Evolutionary conservation across 805 yeast genomes (phyloP).

Genomic region (Ogataea nakhonphanomensis): DNA sequence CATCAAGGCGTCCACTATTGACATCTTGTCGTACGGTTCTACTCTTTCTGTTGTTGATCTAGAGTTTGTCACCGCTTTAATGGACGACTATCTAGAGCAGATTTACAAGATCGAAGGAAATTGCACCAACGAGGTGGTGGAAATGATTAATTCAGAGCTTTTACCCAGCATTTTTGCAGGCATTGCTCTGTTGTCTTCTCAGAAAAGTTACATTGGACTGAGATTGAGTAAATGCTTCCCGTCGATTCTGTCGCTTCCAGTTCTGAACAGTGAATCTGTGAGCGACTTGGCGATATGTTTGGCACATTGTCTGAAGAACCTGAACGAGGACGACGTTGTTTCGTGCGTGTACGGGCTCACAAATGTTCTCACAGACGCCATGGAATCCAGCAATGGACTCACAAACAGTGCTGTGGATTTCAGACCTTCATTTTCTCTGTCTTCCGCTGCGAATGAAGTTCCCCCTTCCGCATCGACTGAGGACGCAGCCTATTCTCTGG

Average conservation of each 20-base stretch:
- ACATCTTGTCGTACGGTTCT: conserved; percentile 58
- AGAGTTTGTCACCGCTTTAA: conserved; percentile 41
- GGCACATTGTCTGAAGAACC: conserved; percentile 60
- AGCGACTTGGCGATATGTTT: conserved; percentile 52
- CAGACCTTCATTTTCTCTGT: conserved; percentile 12
- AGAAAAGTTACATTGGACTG: conserved; percentile 41
- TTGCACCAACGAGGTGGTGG: conserved; percentile 50
- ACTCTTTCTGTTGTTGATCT: conserved; percentile 43
- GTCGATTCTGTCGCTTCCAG: conserved; percentile 52
- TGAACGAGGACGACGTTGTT: conserved; percentile 78
- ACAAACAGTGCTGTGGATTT: conserved; percentile 25
- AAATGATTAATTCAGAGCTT: conserved; percentile 46
- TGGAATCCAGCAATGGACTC: conserved; percentile 12
- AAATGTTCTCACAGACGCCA: conserved; percentile 55
- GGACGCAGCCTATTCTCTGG: conserved; percentile 20
- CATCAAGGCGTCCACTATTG: conserved; percentile 39
- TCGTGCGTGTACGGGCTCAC: conserved; percentile 81
- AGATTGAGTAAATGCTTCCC: conserved; percentile 37
- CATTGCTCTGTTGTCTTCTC: conserved; percentile 31
- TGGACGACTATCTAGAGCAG: conserved; percentile 46
- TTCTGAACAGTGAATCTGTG: conserved; percentile 46
- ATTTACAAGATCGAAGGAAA: conserved; percentile 26
- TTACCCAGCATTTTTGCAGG: conserved; percentile 37
- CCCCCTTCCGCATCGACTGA: conserved; percentile 15
- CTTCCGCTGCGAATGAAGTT: conserved; percentile 9